Base-by-base conservation (phyloP, 805 yeast genomes). In the Lipomyces yamanashiensis region DNA sequence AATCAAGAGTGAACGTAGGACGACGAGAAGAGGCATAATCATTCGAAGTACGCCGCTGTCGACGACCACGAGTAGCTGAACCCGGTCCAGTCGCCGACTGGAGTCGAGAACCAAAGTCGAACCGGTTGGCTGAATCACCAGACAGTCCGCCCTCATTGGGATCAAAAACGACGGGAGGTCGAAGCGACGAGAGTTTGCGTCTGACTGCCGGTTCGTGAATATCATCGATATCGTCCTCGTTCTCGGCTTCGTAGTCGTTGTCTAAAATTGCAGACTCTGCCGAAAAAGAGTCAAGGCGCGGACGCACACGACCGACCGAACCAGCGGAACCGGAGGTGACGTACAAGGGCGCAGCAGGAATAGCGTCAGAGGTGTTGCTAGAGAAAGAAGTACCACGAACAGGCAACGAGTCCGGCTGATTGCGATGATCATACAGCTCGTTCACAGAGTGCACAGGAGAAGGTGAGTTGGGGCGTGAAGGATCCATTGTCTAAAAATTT, bases 371-470 rank as follows among this genome's bases (percentile, higher is more conserved):
- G 23, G 39, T 45, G 15, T 41, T 28, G 23, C 59, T 61, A 15
- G 68, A 67, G 54, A 67, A 58, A 13, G 71, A 65, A 15, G 58
- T 59, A 39, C 62, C 62, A 33, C 80, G 76, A 13, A 76, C 71
- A 2, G 80, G 80, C 23, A 77, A 61, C 33, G 80, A 72, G 63
- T 79, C 81, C 3, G 81, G 77, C 67, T 82, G 84, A 68, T 78
- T 76, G 63, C 85, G 78, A 69, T 82, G 85, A 70, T 82, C 85
- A 65, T 81, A 75, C 41, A 82, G 72, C 58, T 75, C 81, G 56
- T 47, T 58, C 17, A 64, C 55, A 17, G 65, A 41, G 23, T 40
- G 53, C 21, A 56, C 55, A 10, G 66, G 67, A 21, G 57, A 53
- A 12, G 57, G 57, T 12, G 68, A 67, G 53, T 57, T 53, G 37